Percentiles rank a stretch among this genome's conserved stretches.
Evolutionary conservation across 73 alveolate species (phyloP).

Genomic region (Symbiodinium natans): DNA sequence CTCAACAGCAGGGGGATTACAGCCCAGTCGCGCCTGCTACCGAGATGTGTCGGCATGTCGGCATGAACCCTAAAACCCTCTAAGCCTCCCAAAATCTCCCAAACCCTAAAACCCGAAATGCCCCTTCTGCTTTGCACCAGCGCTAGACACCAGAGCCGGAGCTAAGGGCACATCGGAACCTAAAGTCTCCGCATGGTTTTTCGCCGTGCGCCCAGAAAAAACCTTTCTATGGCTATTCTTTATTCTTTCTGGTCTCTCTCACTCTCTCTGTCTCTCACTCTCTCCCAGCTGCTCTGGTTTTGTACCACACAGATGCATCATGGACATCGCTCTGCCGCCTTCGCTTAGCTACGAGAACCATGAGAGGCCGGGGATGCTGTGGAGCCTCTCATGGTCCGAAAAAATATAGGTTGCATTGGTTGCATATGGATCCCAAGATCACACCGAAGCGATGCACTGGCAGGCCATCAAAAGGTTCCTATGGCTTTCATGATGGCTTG

Average conservation of each 20-base stretch:
- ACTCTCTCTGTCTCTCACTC: background rate
- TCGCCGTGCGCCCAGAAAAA: background rate
- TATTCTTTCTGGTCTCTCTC: background rate
- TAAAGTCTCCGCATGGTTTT: slow-evolving; percentile 47
- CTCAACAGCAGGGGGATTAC: slow-evolving; percentile 58
- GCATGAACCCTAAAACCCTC: no score
- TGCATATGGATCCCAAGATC: no score
- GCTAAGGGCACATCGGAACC: slow-evolving; percentile 57
- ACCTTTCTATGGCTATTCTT: background rate
- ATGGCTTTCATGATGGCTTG: slow-evolving; percentile 79
- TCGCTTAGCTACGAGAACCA: slow-evolving; percentile 69
- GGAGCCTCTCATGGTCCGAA: no score
- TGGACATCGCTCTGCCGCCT: slow-evolving; percentile 81
- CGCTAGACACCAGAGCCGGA: background rate
- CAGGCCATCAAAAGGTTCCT: slow-evolving; percentile 90
- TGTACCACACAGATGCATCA: slow-evolving; percentile 43
- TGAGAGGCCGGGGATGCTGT: slow-evolving; percentile 29
- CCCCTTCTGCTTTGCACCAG: background rate
- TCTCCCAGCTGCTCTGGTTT: background rate
- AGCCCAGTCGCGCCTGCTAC: background rate
- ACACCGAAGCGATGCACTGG: no score
- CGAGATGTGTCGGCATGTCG: background rate
- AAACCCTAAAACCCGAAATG: no score
- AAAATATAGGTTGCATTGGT: no score
- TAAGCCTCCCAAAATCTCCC: no score